Conservation (phyloP, 2,329 filamentous ascomycete genomes). For the Pseudogymnoascus sp. region DNA sequence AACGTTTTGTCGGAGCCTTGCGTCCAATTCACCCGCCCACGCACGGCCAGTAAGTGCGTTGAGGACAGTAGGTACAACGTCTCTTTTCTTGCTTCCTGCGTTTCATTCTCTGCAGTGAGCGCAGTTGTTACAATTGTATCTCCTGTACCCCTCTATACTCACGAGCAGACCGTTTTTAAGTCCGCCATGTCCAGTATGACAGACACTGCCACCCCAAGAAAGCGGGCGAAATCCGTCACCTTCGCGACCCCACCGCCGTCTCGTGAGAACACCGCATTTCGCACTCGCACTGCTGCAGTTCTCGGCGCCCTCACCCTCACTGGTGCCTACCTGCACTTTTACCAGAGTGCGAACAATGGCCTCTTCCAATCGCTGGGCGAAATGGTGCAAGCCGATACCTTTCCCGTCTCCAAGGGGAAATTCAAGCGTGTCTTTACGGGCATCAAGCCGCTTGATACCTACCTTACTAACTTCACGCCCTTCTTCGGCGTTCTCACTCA, state of each 20-base stretch:
- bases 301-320: background rate
- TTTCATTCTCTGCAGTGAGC: background rate
- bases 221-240: conserved; percentile 1
- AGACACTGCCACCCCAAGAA: background rate
- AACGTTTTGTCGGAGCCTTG: background rate
- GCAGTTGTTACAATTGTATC: background rate
- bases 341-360: background rate
- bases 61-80: conserved; percentile 6
- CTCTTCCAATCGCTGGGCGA: background rate
- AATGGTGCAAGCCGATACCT: background rate
- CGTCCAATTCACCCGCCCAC: background rate
- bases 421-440: conserved; percentile 11
- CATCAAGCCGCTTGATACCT: conserved; percentile 4
- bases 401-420: background rate
- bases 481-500: background rate
- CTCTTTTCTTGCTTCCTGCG: background rate
- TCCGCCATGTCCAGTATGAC: background rate
- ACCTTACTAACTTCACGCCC: background rate
- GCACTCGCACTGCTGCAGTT: background rate
- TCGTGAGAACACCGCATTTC: conserved; percentile 1
- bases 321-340: background rate
- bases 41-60: background rate
- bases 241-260: background rate
- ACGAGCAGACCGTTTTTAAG: background rate
- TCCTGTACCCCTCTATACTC: background rate